Evolutionary conservation across 176 grass and related monocot genomes (phyloP), one percentile per base, ranked within the genome.

Genomic region (Lolium perenne): DNA sequence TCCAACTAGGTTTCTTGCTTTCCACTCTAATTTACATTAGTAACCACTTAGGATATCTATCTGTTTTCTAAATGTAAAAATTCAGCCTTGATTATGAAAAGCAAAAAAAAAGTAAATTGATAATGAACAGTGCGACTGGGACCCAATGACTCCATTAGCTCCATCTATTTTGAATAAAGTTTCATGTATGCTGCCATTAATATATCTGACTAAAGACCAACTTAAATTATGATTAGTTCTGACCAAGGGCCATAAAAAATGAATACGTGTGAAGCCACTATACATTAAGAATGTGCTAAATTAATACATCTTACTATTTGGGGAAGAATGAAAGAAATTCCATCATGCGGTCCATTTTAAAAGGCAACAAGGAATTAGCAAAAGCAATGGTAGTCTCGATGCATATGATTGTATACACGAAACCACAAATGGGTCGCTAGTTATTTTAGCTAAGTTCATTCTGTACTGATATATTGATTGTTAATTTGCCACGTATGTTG

Each of bases 201-300:
- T 69, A 18, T 6, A 70, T 86, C 15, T 18, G 13, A 64, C 23
- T 38, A 46, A 32, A 13, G 20, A 56, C 5, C 16, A 51, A 61
- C 13, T 87, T 53, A 8, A 64, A 51, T 76, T 66, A 72, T 59
- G 55, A 48, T 73, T 73, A 73, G 70, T 6, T 73, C 70, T 48
- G 43, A 56, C 23, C 66, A 76, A 65, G n/a, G 13, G 6, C 11
- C 45, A 74, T 74, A 2, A 23, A 50, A 50, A 62, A 53, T 76
- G 22, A 25, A 35, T 76, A 74, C 26, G 71, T 26, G 12, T 50
- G 45, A 49, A 74, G n/a, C 25, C 17, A 26, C 2, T 15, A 25
- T 49, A 74, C 22, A 50, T 50, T 50, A 49, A 26, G 22, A 50
- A 74, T 50, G 22, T 50, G 45, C 46, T 25, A 50, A 45, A 16